These are phyloP conservation scores for Fomitopsis pinicola DNA, from an alignment of 1,284 basidiomycete genomes.

Conservation along the genomic window DNA sequence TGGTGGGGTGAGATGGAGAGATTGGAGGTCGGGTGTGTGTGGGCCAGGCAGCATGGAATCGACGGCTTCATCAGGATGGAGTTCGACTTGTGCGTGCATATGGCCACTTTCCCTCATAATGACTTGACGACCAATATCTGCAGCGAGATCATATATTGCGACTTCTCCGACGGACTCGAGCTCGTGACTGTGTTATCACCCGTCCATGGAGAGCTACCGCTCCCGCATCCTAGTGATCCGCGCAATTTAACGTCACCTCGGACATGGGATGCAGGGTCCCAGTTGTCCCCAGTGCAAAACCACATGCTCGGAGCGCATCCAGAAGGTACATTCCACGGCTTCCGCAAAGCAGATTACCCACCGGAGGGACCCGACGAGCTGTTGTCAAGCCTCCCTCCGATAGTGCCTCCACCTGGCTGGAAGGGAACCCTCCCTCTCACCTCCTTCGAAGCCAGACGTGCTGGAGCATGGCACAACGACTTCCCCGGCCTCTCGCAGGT, in stretches of 20 bases:
- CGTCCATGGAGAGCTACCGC: background rate
- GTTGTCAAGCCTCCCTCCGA: background rate
- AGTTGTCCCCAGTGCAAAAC: too few relatives aligned
- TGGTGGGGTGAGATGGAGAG: background rate
- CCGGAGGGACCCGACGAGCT: background rate
- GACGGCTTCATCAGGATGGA: slow-evolving; percentile 1
- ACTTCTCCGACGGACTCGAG: background rate
- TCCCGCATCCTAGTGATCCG: background rate
- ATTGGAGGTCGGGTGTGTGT: background rate
- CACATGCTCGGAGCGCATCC: too few relatives aligned
- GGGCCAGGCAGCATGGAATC: background rate
- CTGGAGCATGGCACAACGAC: background rate
- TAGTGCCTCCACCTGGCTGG: background rate
- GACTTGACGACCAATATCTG: background rate
- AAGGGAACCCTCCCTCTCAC: background rate
- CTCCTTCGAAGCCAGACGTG: background rate
- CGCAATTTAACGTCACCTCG: background rate
- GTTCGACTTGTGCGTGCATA: background rate
- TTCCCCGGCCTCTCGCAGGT: background rate
- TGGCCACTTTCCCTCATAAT: background rate
- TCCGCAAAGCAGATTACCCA: background rate
- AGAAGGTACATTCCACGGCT: background rate
- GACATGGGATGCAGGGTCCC: background rate
- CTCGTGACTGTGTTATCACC: background rate
- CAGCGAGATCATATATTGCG: background rate